These are phyloP conservation scores for Mikania micrantha DNA, from an alignment of 129 eudicot genomes.

Conservation along the genomic window DNA sequence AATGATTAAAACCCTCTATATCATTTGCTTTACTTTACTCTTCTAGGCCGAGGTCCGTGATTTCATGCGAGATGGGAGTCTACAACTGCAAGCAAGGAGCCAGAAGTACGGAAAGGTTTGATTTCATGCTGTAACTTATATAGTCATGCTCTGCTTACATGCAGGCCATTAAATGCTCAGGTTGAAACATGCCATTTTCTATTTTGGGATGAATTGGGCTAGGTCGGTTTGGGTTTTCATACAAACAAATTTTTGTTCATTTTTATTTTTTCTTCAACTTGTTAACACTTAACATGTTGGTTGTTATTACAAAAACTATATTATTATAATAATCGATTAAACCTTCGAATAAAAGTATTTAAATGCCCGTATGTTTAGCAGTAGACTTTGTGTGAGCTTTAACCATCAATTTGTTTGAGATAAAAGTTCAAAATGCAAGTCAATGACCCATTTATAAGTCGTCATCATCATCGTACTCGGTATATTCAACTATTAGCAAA, in stretches of 20 bases:
- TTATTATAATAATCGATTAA: not conserved
- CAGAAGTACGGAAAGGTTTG: slow-evolving; percentile 96
- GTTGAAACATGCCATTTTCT: not conserved
- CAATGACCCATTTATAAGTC: not conserved
- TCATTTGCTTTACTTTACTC: slow-evolving; percentile 2
- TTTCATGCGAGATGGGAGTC: slow-evolving; percentile 84
- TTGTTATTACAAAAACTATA: not conserved
- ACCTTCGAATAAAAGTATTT: not conserved
- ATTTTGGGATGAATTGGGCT: not conserved
- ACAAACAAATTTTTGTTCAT: not conserved
- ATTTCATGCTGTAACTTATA: not conserved
- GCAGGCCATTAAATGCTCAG: not conserved
- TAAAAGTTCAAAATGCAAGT: no score
- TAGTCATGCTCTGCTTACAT: not conserved
- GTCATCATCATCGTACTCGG: no score
- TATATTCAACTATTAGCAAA: no score
- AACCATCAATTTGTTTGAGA: not conserved
- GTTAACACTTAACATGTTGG: not conserved
- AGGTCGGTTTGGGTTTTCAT: not conserved
- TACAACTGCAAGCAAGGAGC: slow-evolving; percentile 93
- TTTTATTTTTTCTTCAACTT: not conserved
- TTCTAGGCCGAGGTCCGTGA: slow-evolving; percentile 90
- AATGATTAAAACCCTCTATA: not conserved
- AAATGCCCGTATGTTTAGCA: not conserved
- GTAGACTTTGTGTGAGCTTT: not conserved